Base-by-base conservation (phyloP, 1,284 basidiomycete species). In the Vanrija humicola region DNA sequence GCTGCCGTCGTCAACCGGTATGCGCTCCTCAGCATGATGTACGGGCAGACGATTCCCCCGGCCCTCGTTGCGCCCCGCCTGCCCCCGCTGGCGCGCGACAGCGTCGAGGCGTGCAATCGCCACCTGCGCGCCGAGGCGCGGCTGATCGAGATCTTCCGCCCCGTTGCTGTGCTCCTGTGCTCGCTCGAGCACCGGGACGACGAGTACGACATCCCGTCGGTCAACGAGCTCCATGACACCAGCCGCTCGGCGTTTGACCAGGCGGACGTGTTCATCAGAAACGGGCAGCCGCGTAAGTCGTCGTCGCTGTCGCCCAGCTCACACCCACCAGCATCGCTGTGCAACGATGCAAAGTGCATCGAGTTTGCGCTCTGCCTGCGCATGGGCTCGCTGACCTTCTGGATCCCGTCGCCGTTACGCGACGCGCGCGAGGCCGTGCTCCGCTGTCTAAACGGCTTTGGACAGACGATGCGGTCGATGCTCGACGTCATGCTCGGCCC, bases 1-100 rank as follows among this genome's bases (percentile, higher is more conserved):
- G 29, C 52, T 3, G 59, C 59, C 8, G 51, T 57, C n/a, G 53
- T 53, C 34, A 61, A 61, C 42, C 55, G 59, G 23, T 53, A 48
- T 40, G 48, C 44, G 12, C 26, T 61, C 19, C 47, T 56, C 0
- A 40, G 23, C 18, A 29, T 61, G 15, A 52, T 61, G 39, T 46
- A 46, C 50, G 55, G 51, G 1, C 49, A 54, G 42, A 14, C 44
- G 5, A 25, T 15, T 18, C 43, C 48, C n/a, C 52, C 52, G 4
- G 46, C 21, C 15, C 52, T 48, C 5, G 23, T 61, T 19, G 55
- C 55, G 15, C 42, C 18, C 2, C 49, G 50, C n/a, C 59, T 61
- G 8, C 52, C 59, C 0, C 23, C 18, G 0, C 55, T 56, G 16
- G 10, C 14, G 10, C 48, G 59, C 28, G 59, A 61, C 18, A 25